A percentile compares a stretch with the other conserved stretches of the same genome.
Evolutionary conservation across 306 rosid genomes (phyloP).

Genomic region (Abrus precatorius): DNA sequence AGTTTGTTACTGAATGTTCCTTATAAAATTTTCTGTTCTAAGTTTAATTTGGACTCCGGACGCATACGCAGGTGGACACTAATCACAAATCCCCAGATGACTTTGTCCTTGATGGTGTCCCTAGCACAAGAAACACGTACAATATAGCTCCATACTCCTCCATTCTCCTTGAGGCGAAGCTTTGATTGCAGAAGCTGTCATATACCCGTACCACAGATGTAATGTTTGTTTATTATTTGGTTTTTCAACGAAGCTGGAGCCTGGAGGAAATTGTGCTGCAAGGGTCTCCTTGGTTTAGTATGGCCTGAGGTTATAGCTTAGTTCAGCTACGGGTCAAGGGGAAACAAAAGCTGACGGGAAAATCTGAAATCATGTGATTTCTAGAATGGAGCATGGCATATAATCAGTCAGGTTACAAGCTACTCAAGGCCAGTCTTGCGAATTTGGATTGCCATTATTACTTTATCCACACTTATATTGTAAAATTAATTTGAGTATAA

Average conservation of each 20-base stretch:
- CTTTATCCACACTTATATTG: neutral
- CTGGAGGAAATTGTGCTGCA: neutral
- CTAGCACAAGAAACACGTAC: conserved; percentile 61
- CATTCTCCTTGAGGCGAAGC: conserved; percentile 85
- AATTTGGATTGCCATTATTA: conserved; percentile 20
- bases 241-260: conserved; percentile 1
- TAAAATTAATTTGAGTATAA: neutral
- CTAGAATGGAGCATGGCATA: conserved; percentile 14
- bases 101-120: conserved; percentile 70
- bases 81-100: conserved; percentile 81
- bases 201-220: conserved; percentile 18
- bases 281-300: conserved; percentile 22
- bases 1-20: conserved; percentile 7
- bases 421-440: conserved; percentile 12
- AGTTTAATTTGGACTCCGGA: conserved; percentile 40
- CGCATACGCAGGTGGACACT: conserved; percentile 77
- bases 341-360: neutral
- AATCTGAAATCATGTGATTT: conserved; percentile 32
- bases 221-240: conserved; percentile 4
- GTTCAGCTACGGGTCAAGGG: conserved; percentile 9
- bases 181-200: conserved; percentile 51
- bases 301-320: conserved; percentile 34
- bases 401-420: neutral
- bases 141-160: conserved; percentile 84
- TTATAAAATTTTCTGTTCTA: neutral